Evolutionary conservation across 2,329 filamentous ascomycete species (phyloP).

Genomic region (Arthrobotrys sphaeroides): DNA sequence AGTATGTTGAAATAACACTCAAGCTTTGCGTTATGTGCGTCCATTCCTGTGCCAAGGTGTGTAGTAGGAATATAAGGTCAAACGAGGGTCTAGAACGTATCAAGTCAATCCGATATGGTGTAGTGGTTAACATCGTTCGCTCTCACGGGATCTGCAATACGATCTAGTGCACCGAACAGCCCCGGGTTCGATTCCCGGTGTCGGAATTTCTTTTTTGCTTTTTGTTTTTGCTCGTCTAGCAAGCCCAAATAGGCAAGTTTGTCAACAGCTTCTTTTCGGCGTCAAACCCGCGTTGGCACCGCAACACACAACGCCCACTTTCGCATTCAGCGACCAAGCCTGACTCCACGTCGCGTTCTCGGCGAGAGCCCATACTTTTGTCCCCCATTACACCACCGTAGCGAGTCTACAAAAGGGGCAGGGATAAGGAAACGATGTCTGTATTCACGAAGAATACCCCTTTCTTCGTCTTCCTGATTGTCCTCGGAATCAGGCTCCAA

Average conservation of each 20-base stretch:
- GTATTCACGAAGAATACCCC: slow-evolving; percentile 22
- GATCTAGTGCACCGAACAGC: slow-evolving; percentile 20
- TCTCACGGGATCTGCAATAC: slow-evolving; percentile 16
- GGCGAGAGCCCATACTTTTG: not conserved
- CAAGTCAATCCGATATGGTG: slow-evolving; percentile 43
- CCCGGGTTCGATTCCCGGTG: slow-evolving; percentile 54
- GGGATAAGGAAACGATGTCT: slow-evolving; percentile 10
- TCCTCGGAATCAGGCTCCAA: slow-evolving; percentile 76
- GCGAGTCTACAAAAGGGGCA: no score
- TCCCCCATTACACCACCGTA: not conserved
- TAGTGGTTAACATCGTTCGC: slow-evolving; percentile 50
- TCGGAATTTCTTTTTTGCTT: slow-evolving; percentile 29
- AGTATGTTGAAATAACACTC: no score
- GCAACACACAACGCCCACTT: not conserved
- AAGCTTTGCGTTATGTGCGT: no score
- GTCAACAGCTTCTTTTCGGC: not conserved
- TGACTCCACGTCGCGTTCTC: not conserved
- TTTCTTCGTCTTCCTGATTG: slow-evolving; percentile 55
- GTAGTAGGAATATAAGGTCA: not conserved
- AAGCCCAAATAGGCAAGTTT: no score
- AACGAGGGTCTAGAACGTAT: no score
- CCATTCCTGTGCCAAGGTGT: no score
- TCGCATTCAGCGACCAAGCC: not conserved
- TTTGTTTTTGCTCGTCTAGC: slow-evolving; percentile 8
- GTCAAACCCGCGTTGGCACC: not conserved